phyloP scores from a whole-genome alignment of 805 yeast genomes.

The Huiozyma naganishii region DNA sequence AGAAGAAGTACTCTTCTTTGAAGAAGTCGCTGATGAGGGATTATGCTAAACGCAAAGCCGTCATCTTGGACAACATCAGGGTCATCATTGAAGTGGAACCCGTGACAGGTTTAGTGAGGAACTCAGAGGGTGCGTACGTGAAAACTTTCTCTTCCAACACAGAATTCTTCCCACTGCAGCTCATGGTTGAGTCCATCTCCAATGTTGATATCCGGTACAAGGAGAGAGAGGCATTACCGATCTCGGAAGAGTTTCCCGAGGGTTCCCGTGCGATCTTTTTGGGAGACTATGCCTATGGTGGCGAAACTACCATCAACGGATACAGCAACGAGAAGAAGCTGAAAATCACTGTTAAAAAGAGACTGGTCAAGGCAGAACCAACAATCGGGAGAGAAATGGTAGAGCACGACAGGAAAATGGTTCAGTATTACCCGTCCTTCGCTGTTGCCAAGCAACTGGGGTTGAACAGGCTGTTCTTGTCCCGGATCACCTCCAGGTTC shows the following conservation, averaged over 20 bases:
- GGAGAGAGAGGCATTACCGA: constrained; percentile 64
- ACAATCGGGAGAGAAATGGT: constrained; percentile 53
- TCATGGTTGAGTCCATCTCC: constrained; percentile 62
- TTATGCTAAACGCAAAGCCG: constrained; percentile 50
- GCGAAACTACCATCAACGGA: constrained; percentile 58
- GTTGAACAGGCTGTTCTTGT: constrained; percentile 54
- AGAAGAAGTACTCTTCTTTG: constrained; percentile 35
- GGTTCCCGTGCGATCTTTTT: constrained; percentile 64
- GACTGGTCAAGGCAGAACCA: constrained; percentile 44
- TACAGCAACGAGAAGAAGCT: constrained; percentile 39
- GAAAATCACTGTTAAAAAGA: constrained; percentile 42
- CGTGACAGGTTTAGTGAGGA: constrained; percentile 69
- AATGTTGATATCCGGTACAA: constrained; percentile 65
- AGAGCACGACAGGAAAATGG: constrained; percentile 40
- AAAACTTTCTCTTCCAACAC: constrained; percentile 53
- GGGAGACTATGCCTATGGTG: constrained; percentile 83
- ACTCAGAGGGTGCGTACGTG: constrained; percentile 58
- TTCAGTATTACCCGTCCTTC: constrained; percentile 54
- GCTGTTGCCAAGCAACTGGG: constrained; percentile 50
- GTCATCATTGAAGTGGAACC: constrained; percentile 61
- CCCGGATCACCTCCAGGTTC: constrained; percentile 67
- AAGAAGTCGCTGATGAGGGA: constrained; percentile 30
- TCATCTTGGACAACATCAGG: constrained; percentile 40
- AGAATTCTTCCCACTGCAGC: constrained; percentile 63
- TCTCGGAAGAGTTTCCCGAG: constrained; percentile 73